These are phyloP conservation scores for Phytophthora sp. DNA, from an alignment of 352 stramenopile genomes.

Conservation along the genomic window DNA sequence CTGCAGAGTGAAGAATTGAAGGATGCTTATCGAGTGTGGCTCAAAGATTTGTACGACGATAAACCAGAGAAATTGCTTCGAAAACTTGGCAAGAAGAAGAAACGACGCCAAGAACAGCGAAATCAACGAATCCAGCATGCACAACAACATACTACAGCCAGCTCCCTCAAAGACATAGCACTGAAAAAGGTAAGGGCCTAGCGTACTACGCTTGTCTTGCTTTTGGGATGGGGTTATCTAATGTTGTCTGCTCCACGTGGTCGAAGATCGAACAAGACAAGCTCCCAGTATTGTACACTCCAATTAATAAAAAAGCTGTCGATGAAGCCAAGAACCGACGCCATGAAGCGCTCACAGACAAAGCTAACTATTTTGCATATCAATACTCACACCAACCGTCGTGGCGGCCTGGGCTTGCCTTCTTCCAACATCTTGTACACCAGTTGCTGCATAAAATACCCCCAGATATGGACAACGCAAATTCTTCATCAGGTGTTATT, in stretches of 20 bases:
- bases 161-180: conserved; percentile 46
- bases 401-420: conserved; percentile 49
- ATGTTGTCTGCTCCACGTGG: neutral
- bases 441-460: conserved; percentile 17
- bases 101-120: conserved; percentile 1
- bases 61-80: conserved; percentile 41
- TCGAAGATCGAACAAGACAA: conserved; percentile 5
- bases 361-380: conserved; percentile 45
- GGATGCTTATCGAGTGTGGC: conserved; percentile 47
- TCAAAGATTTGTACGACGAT: conserved; percentile 50
- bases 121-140: conserved; percentile 31
- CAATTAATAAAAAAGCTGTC: conserved; percentile 16
- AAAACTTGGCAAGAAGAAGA: conserved; percentile 42
- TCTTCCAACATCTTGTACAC: conserved; percentile 50
- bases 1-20: conserved; percentile 39
- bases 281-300: conserved; percentile 15
- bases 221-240: too few relatives aligned
- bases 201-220: too few relatives aligned
- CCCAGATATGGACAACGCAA: neutral
- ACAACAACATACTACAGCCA: conserved; percentile 58
- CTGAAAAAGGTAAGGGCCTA: conserved; percentile 32
- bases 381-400: conserved; percentile 37
- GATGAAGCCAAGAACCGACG: conserved; percentile 29
- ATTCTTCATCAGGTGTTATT: neutral
- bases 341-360: conserved; percentile 41